Conservation (phyloP, 805 yeast species). For the Saccharomyces paradoxus region DNA sequence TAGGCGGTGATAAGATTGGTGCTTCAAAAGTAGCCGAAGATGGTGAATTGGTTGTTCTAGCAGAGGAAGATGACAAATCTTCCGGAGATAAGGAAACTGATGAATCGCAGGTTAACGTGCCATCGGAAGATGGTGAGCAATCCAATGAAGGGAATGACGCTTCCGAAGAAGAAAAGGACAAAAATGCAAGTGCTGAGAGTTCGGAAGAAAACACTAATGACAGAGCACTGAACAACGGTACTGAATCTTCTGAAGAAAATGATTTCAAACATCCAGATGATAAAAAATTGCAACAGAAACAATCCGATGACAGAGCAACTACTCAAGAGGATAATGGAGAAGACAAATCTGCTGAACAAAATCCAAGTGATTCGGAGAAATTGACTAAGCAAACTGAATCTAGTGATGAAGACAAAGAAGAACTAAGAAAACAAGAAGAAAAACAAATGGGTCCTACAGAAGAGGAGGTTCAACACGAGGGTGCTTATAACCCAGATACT, state of each 20-base stretch:
- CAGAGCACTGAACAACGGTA: neutral
- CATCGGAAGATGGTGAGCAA: neutral
- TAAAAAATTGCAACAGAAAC: neutral
- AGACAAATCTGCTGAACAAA: conserved; percentile 2
- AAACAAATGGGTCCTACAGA: conserved; percentile 14
- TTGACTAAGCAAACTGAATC: conserved; percentile 1
- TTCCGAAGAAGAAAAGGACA: neutral
- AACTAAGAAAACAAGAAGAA: neutral
- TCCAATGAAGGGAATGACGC: neutral
- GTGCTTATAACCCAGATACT: conserved; percentile 91
- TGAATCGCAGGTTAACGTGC: neutral
- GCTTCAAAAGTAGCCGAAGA: conserved; percentile 4
- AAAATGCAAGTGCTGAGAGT: neutral
- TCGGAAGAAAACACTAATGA: neutral
- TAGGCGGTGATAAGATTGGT: conserved; percentile 2
- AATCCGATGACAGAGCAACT: neutral
- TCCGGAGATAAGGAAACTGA: neutral
- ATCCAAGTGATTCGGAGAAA: conserved; percentile 7
- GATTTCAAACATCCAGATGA: neutral
- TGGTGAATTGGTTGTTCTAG: neutral
- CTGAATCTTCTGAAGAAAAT: neutral
- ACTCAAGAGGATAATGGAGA: neutral
- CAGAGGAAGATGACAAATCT: neutral
- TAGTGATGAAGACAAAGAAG: neutral
- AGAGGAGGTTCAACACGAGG: conserved; percentile 38